Percentiles rank a stretch among this genome's conserved stretches.
These are phyloP conservation scores for Medicago lupulina DNA, from an alignment of 306 rosid species.

Conservation along the genomic window DNA sequence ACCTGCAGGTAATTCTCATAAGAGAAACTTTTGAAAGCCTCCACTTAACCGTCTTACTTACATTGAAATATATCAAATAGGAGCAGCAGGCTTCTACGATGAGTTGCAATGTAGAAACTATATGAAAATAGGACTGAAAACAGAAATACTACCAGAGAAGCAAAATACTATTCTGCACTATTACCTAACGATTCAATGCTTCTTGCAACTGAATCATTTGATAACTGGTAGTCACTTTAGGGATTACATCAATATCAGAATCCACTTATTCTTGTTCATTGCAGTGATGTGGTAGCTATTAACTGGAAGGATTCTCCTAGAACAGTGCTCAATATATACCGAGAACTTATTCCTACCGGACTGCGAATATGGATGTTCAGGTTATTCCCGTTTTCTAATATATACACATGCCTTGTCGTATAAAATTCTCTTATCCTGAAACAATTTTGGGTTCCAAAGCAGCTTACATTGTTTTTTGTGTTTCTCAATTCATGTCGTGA, in stretches of 20 bases:
- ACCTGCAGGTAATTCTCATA: constrained; percentile 74
- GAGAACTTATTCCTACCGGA: constrained; percentile 69
- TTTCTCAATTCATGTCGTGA: not conserved
- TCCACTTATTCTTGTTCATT: constrained; percentile 38
- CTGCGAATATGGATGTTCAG: constrained; percentile 91
- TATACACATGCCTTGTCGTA: not conserved
- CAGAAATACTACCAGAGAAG: no score
- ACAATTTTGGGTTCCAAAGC: not conserved
- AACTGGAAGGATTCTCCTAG: constrained; percentile 86
- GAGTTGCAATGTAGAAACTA: no score
- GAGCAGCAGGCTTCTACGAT: no score
- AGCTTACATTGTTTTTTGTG: not conserved
- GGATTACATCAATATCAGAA: not conserved
- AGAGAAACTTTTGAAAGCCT: not conserved
- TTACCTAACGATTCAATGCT: not conserved
- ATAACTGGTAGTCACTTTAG: not conserved
- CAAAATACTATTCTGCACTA: no score
- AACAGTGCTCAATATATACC: constrained; percentile 74
- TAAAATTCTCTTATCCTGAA: not conserved
- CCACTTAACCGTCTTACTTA: no score
- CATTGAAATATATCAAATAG: no score
- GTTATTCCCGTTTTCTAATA: constrained; percentile 47
- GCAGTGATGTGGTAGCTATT: constrained; percentile 43
- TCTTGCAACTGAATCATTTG: constrained; percentile 9
- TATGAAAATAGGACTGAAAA: no score